These are phyloP conservation scores for Taphrina deformans DNA, from an alignment of 1,139 yeast genomes.

Conservation along the genomic window DNA sequence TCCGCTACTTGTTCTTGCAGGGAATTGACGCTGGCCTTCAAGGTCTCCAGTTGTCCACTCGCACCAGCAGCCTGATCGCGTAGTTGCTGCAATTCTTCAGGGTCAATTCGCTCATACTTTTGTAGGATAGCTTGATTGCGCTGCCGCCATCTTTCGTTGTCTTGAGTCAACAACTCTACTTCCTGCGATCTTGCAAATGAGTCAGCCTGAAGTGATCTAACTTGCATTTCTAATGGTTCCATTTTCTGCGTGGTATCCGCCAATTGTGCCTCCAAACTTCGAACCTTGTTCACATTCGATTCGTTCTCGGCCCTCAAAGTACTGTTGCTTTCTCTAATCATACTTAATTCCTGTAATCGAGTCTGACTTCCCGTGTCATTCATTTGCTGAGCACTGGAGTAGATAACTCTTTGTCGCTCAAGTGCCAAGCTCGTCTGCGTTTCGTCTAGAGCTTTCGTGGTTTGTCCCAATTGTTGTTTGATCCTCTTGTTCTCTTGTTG, in stretches of 20 bases:
- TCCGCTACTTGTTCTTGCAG: constrained; percentile 7
- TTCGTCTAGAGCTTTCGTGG: constrained; percentile 44
- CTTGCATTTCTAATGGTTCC: constrained; percentile 47
- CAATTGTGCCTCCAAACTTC: constrained; percentile 46
- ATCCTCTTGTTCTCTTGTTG: constrained; percentile 55
- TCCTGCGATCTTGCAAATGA: constrained; percentile 50
- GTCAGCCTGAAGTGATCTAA: constrained; percentile 48
- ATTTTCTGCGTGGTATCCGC: constrained; percentile 44
- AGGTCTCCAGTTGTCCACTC: neutral
- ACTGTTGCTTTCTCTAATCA: constrained; percentile 71
- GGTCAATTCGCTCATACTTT: constrained; percentile 54
- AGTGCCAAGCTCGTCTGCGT: constrained; percentile 41
- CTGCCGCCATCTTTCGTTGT: constrained; percentile 56
- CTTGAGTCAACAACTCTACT: constrained; percentile 48
- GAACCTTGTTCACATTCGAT: constrained; percentile 44
- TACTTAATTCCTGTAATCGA: constrained; percentile 62
- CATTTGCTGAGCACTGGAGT: constrained; percentile 42
- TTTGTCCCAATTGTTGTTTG: constrained; percentile 47
- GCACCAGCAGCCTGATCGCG: constrained; percentile 38
- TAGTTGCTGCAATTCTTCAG: constrained; percentile 50
- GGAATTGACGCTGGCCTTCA: neutral
- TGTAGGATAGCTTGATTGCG: constrained; percentile 54
- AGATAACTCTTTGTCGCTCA: constrained; percentile 44
- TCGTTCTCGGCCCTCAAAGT: constrained; percentile 61
- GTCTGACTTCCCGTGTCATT: constrained; percentile 54